phyloP scores from a whole-genome alignment of 140 eudicot species.

The Bidens hawaiensis region DNA sequence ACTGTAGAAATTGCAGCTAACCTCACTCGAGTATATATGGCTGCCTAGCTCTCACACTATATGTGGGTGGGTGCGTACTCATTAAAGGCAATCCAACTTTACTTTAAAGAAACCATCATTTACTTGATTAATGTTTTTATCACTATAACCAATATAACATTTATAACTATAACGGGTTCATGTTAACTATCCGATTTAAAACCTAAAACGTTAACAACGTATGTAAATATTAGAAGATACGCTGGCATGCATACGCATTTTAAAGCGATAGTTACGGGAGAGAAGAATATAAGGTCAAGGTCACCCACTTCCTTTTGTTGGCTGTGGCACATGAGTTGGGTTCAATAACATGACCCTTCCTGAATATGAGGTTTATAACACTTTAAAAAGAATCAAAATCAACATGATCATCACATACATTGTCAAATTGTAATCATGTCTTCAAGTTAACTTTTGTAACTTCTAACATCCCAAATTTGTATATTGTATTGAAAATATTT shows the following conservation, averaged over 20 bases:
- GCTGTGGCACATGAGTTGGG: not conserved
- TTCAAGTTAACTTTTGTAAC: not conserved
- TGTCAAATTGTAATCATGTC: not conserved
- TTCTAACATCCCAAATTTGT: too few relatives aligned
- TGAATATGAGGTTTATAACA: not conserved
- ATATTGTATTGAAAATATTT: not conserved
- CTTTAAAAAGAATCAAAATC: not conserved
- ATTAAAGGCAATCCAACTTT: not conserved
- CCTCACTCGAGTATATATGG: slow-evolving; percentile 25
- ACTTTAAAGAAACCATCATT: not conserved
- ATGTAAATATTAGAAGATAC: not conserved
- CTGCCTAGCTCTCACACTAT: slow-evolving; percentile 22
- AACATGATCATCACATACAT: not conserved
- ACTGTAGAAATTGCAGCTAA: slow-evolving; percentile 29
- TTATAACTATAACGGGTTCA: not conserved
- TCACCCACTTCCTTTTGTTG: not conserved
- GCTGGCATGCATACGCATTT: not conserved
- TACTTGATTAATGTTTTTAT: not conserved
- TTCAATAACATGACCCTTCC: not conserved
- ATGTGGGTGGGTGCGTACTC: slow-evolving; percentile 16
- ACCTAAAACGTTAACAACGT: not conserved
- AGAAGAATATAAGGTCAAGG: slow-evolving; percentile 5
- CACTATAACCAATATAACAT: not conserved
- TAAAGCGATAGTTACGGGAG: not conserved
- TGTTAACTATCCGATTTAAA: not conserved